phyloP scores from a whole-genome alignment of 495 filamentous ascomycete genomes.

The Eremomyces bilateralis region DNA sequence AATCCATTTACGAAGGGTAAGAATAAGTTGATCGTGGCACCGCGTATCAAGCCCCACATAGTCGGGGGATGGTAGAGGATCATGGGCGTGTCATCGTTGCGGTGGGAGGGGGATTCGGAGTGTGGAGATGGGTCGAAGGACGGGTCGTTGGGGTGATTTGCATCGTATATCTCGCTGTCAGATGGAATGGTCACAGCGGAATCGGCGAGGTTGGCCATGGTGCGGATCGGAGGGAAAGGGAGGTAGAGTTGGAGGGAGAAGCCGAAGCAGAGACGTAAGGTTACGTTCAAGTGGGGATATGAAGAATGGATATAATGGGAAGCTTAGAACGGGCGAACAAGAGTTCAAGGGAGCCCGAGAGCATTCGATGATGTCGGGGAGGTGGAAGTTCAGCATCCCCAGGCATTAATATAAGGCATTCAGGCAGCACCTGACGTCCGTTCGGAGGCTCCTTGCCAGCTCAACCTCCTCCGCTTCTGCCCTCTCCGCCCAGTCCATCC shows the following conservation, averaged over 20 bases:
- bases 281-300: conserved; percentile 13
- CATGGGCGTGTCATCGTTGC: conserved; percentile 36
- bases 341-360: no score
- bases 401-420: no score
- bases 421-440: no score
- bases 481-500: no score
- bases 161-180: conserved; percentile 77
- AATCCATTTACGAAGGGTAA: conserved; percentile 93
- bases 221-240: conserved; percentile 2
- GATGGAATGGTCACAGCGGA: conserved; percentile 71
- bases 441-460: no score
- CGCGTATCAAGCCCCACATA: conserved; percentile 59
- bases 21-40: conserved; percentile 83
- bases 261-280: conserved; percentile 8
- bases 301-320: conserved; percentile 8
- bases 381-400: no score
- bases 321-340: no score
- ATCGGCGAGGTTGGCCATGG: conserved; percentile 29
- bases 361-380: no score
- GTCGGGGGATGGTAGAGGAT: conserved; percentile 82
- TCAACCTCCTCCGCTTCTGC: no score
- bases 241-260: background rate
- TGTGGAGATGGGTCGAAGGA: conserved; percentile 36
- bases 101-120: conserved; percentile 20
- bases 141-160: conserved; percentile 38